These are phyloP conservation scores for Candida michaelii DNA, from an alignment of 805 yeast species.

Conservation along the genomic window DNA sequence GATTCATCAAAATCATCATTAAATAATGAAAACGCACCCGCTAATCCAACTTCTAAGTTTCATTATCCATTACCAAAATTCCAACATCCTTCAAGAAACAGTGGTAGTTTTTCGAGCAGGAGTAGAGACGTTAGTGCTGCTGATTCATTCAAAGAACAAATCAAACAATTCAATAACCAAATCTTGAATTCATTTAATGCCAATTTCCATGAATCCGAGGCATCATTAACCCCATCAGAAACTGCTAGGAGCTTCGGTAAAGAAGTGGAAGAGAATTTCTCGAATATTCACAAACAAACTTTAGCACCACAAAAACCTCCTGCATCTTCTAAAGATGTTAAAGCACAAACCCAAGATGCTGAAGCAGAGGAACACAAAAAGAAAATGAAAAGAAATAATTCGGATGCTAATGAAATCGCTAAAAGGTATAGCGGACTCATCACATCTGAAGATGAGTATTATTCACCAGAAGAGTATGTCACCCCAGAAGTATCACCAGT, in stretches of 20 bases:
- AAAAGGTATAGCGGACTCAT: constrained; percentile 10
- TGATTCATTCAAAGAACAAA: constrained; percentile 14
- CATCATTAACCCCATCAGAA: constrained; percentile 28
- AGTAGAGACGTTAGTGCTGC: constrained; percentile 16
- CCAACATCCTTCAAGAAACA: constrained; percentile 5
- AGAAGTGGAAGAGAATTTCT: constrained; percentile 21
- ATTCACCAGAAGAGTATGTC: constrained; percentile 31
- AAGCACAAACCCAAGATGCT: not conserved
- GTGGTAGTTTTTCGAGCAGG: constrained; percentile 11
- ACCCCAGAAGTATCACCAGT: constrained; percentile 5
- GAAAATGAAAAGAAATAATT: constrained; percentile 1
- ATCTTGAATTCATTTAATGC: constrained; percentile 6
- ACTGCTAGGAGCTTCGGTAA: constrained; percentile 28
- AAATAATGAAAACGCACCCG: not conserved
- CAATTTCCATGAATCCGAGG: constrained; percentile 19
- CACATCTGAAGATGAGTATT: constrained; percentile 35
- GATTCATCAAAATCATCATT: constrained; percentile 16
- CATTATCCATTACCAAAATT: constrained; percentile 8
- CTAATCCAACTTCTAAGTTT: not conserved
- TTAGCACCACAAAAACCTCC: not conserved
- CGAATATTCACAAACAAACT: constrained; percentile 5
- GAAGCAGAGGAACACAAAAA: not conserved
- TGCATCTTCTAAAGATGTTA: too few species aligned
- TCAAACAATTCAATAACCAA: constrained; percentile 14
- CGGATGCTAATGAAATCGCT: constrained; percentile 11